Base-by-base conservation (phyloP, 441 rosid species). In the Croton setiger region DNA sequence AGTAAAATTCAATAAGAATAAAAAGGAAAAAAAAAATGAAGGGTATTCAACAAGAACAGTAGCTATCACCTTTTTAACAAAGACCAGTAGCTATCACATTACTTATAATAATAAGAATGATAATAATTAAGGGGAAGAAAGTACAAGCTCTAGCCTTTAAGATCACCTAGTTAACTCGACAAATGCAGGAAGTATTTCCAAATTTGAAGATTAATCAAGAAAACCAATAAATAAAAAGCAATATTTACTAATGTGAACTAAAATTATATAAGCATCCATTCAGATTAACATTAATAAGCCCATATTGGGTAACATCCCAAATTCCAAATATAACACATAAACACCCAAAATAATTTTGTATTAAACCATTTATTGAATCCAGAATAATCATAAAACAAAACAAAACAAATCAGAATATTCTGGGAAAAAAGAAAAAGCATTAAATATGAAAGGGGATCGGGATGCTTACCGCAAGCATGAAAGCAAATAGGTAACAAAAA, bases 391-490 rank as follows among this genome's bases (percentile, higher is more conserved):
- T 1, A 67, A 54, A 27, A 27, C 31, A 27, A 27, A n/a, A 27
- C 31, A 27, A 27, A 27, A 27, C 31, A 27, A 27, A 27, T 27
- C 31, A 27, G 2, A 2, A 27, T 27, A 27, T 27, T 27, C 31
- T 47, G 7, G 43, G 53, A 31, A 37, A 0, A 18, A 52, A 20
- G 2, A 60, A 2, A 60, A 20, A 8, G 17, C 15, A 43, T 13
- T 20, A 53, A 44, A 54, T 10, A 44, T 39, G 7, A 27, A 31
- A 31, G 31, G 14, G 7, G 45, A 36, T 36, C n/a, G 27, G 37
- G 36, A 45, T 10, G 23, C 57, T 59, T 15, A 68, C 72, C 72
- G 20, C 2, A 21, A 48, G 63, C 45, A 36, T 31, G 31, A 20
- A 47, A 21, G 45, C 11, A 2, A 9, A 18, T 37, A 44, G 39